Conservation (phyloP, 768 basidiomycete genomes). For the Agaricus sinodeliciosus region DNA sequence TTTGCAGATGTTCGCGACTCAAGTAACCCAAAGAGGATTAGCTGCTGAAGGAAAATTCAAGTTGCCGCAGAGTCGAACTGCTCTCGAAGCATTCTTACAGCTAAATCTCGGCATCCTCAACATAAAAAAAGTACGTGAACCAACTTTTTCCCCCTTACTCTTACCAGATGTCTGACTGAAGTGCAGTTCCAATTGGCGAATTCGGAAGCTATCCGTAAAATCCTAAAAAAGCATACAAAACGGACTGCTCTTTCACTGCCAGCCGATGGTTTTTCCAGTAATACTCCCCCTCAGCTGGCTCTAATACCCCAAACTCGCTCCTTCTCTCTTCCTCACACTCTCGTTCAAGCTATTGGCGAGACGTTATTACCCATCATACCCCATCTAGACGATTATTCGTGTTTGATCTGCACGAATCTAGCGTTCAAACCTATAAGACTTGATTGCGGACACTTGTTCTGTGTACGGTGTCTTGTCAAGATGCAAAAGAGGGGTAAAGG, state of each 20-base stretch:
- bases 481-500: conserved; percentile 78
- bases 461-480: conserved; percentile 78
- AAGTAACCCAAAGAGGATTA: conserved; percentile 49
- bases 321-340: conserved; percentile 28
- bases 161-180: not conserved
- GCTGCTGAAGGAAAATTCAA: conserved; percentile 49
- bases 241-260: conserved; percentile 73
- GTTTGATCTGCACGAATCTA: conserved; percentile 82
- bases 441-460: conserved; percentile 73
- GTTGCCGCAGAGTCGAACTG: conserved; percentile 47
- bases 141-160: not conserved
- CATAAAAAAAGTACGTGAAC: conserved; percentile 58
- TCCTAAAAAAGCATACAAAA: conserved; percentile 91
- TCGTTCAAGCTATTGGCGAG: conserved; percentile 80
- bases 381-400: conserved; percentile 77
- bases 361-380: conserved; percentile 78
- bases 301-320: conserved; percentile 10
- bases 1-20: conserved; percentile 55
- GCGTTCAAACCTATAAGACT: conserved; percentile 92
- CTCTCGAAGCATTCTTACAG: conserved; percentile 64
- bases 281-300: conserved; percentile 12
- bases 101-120: conserved; percentile 77
- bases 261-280: conserved; percentile 12
- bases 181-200: conserved; percentile 75
- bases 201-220: conserved; percentile 85